phyloP scores from a whole-genome alignment of 768 basidiomycete genomes.

The Tylopilus rubrobrunneus region DNA sequence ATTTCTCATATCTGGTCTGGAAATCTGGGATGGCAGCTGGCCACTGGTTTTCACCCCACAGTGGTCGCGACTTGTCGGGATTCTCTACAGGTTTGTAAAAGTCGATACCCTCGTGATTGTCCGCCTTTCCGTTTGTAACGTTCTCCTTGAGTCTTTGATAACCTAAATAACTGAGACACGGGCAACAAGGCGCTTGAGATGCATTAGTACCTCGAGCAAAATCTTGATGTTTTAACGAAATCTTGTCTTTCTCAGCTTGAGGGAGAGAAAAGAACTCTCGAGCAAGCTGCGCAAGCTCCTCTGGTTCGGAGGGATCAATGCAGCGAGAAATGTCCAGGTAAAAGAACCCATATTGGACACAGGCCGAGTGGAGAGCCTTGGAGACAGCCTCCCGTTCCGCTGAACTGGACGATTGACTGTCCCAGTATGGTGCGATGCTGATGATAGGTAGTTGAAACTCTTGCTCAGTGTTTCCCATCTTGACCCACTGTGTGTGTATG shows the following conservation, averaged over 20 bases:
- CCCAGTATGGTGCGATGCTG: slow-evolving; percentile 62
- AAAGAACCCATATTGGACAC: slow-evolving; percentile 83
- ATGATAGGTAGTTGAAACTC: slow-evolving; percentile 59
- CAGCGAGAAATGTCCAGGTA: slow-evolving; percentile 72
- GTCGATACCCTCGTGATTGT: slow-evolving; percentile 84
- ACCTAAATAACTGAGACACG: slow-evolving; percentile 41
- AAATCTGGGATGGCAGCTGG: slow-evolving; percentile 54
- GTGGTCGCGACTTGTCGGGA: slow-evolving; percentile 63
- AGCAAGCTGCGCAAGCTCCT: slow-evolving; percentile 61
- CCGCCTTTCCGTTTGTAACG: slow-evolving; percentile 78
- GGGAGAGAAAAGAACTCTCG: slow-evolving; percentile 70
- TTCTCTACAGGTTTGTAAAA: slow-evolving; percentile 70
- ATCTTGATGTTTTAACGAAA: slow-evolving; percentile 68
- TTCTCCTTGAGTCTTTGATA: slow-evolving; percentile 81
- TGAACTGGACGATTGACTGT: slow-evolving; percentile 27
- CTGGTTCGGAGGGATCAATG: slow-evolving; percentile 53
- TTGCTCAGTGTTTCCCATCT: slow-evolving; percentile 10
- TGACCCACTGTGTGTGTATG: not conserved
- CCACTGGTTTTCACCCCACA: slow-evolving; percentile 91
- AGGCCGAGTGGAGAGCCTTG: slow-evolving; percentile 66
- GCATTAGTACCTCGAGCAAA: slow-evolving; percentile 61
- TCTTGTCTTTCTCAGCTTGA: slow-evolving; percentile 72
- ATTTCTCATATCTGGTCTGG: slow-evolving; percentile 58
- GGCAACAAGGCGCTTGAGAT: not conserved
- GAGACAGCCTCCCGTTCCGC: slow-evolving; percentile 42